Conservation (phyloP, 805 yeast genomes). For the Tetrapisispora iriomotensis region DNA sequence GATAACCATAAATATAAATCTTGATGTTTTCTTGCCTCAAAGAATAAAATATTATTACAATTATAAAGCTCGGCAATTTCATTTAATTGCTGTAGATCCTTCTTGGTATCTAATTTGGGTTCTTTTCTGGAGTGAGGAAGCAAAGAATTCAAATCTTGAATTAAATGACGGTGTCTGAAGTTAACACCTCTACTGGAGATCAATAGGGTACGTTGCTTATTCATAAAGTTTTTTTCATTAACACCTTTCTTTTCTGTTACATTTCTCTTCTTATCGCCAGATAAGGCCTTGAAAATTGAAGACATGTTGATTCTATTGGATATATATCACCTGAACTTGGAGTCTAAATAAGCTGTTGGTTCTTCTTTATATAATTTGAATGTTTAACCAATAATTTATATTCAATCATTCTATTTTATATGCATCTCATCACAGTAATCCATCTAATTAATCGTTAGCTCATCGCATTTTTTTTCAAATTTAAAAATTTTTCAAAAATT, state of each 20-base stretch:
- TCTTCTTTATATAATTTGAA: no score
- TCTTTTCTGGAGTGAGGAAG: conserved; percentile 95
- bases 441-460: conserved; percentile 5
- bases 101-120: conserved; percentile 89
- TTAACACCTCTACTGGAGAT: conserved; percentile 94
- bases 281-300: conserved; percentile 59
- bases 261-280: conserved; percentile 34
- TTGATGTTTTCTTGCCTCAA: conserved; percentile 92
- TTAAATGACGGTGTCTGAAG: conserved; percentile 88
- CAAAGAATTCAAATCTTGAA: conserved; percentile 65
- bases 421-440: no score
- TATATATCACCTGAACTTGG: neutral
- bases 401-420: no score
- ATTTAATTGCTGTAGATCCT: conserved; percentile 76
- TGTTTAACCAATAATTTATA: no score
- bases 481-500: conserved; percentile 8
- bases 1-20: conserved; percentile 92
- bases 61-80: conserved; percentile 95
- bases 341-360: no score
- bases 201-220: conserved; percentile 79
- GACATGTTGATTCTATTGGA: conserved; percentile 38
- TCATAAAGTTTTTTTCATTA: conserved; percentile 49
- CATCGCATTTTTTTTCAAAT: conserved; percentile 8
- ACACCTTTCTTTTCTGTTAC: conserved; percentile 22
- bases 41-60: conserved; percentile 89